These are phyloP conservation scores for Colletotrichum acutatum DNA, from an alignment of 2,329 filamentous ascomycete species.

Conservation along the genomic window DNA sequence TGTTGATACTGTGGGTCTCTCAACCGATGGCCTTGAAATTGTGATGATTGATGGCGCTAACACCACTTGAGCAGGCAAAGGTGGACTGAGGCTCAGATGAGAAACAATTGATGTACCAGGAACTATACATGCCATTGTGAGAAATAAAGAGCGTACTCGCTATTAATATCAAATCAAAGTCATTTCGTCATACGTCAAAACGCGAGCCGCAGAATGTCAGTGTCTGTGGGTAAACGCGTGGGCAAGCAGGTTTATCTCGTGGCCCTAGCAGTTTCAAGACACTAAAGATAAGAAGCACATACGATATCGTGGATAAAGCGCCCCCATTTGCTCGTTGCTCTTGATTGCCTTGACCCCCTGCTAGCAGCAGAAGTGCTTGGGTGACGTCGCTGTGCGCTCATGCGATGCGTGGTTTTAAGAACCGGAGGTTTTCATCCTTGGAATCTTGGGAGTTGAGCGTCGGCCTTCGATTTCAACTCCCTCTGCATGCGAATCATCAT, in stretches of 20 bases:
- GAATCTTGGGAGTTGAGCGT: too few species aligned
- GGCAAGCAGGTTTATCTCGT: neutral
- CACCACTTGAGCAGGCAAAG: too few species aligned
- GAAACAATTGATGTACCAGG: too few species aligned
- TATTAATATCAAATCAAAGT: neutral
- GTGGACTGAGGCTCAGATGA: neutral
- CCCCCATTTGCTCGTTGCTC: neutral
- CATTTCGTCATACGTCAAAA: slow-evolving; percentile 2
- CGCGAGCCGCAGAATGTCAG: neutral
- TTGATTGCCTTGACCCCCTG: neutral
- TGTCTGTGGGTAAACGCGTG: neutral
- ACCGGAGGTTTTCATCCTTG: neutral
- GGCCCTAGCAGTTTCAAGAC: neutral
- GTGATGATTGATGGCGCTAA: too few species aligned
- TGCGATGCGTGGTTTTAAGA: neutral
- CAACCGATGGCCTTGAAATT: too few species aligned
- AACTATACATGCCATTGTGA: neutral
- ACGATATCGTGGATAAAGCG: neutral
- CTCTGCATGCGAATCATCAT: neutral
- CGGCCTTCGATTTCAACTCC: neutral
- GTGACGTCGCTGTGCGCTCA: neutral
- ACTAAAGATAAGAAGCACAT: neutral
- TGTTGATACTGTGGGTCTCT: too few species aligned
- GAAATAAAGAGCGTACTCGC: neutral
- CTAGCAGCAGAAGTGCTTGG: neutral